phyloP scores from a whole-genome alignment of 2,329 filamentous ascomycete species.

The Sphaerulina musiva region DNA sequence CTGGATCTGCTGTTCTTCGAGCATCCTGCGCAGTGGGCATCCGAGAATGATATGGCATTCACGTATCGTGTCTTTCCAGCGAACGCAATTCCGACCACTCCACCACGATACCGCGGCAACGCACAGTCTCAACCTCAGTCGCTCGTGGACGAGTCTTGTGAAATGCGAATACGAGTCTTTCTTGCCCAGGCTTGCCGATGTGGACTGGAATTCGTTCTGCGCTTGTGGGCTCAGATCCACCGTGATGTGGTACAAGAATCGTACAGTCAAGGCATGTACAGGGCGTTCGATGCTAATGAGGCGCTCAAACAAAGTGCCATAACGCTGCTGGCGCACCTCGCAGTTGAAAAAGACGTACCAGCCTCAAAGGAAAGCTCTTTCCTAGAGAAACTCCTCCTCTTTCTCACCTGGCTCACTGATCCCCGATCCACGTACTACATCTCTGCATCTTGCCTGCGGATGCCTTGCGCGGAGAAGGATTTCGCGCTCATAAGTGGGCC shows the following conservation, averaged over 20 bases:
- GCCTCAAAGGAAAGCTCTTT: not conserved
- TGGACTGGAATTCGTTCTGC: not conserved
- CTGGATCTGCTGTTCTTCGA: constrained; percentile 1
- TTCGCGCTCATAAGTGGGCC: not conserved
- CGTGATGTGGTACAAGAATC: constrained; percentile 1
- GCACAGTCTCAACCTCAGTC: not conserved
- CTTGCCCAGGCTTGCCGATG: not conserved
- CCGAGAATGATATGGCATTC: not conserved
- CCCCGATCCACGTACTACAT: not conserved
- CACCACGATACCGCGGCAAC: not conserved
- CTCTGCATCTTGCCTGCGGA: not conserved
- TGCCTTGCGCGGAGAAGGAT: not conserved
- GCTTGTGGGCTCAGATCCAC: constrained; percentile 1
- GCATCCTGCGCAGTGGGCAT: not conserved
- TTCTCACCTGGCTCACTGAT: constrained; percentile 1
- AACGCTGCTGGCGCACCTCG: not conserved
- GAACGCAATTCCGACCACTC: not conserved
- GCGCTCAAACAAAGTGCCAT: not conserved
- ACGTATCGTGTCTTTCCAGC: not conserved
- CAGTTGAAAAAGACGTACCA: not conserved
- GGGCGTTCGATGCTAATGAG: not conserved
- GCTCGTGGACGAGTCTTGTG: not conserved
- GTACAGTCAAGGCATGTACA: not conserved
- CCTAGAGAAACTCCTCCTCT: not conserved
- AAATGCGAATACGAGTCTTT: not conserved